Conservation (phyloP, 768 basidiomycete genomes). For the Trichaptum fuscoviolaceum region DNA sequence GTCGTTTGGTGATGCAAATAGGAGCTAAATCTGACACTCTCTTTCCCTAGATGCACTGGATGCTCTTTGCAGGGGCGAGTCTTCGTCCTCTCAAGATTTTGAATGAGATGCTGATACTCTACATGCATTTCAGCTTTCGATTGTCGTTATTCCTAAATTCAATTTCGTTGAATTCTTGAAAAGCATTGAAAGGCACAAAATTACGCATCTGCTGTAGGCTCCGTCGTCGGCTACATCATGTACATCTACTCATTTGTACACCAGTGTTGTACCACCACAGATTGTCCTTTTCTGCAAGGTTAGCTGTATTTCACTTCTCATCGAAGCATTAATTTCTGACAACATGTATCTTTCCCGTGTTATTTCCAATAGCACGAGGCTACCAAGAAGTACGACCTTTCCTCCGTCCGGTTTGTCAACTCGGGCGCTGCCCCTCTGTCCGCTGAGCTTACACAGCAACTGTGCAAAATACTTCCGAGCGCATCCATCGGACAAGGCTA, state of each 20-base stretch:
- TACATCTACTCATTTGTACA: neutral
- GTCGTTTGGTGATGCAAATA: neutral
- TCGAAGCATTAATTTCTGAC: neutral
- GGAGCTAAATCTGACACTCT: slow-evolving; percentile 21
- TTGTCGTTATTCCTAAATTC: slow-evolving; percentile 61
- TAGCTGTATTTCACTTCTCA: slow-evolving; percentile 2
- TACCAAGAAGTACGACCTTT: slow-evolving; percentile 45
- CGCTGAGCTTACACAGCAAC: slow-evolving; percentile 43
- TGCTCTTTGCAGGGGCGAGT: slow-evolving; percentile 50
- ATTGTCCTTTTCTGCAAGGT: slow-evolving; percentile 58
- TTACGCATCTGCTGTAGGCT: slow-evolving; percentile 50
- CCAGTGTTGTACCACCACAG: slow-evolving; percentile 53
- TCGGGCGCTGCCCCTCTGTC: slow-evolving; percentile 55
- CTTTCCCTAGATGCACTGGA: slow-evolving; percentile 44
- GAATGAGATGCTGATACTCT: neutral
- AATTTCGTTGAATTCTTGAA: slow-evolving; percentile 54
- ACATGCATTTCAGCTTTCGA: slow-evolving; percentile 31
- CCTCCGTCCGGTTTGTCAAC: slow-evolving; percentile 43
- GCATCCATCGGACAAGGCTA: slow-evolving; percentile 56
- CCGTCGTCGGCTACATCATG: neutral
- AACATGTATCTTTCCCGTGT: neutral
- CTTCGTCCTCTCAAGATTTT: neutral
- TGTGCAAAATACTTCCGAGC: slow-evolving; percentile 45
- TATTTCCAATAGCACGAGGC: slow-evolving; percentile 38
- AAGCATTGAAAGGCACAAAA: slow-evolving; percentile 54